Evolutionary conservation across 2,329 filamentous ascomycete species (phyloP).

Genomic region (Fonsecaea pugnacius): DNA sequence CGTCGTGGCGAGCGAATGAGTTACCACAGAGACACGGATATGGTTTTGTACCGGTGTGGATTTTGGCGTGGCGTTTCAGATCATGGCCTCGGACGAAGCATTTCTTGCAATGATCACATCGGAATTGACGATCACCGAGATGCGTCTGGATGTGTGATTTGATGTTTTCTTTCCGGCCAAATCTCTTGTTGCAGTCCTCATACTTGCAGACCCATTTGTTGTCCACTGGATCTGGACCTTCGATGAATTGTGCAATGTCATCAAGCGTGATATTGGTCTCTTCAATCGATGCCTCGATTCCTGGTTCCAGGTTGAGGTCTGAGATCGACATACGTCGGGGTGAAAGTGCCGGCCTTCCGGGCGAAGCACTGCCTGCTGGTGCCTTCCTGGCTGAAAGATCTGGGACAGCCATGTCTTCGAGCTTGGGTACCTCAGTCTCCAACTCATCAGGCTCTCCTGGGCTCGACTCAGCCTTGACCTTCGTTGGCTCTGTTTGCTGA

Average conservation of each 20-base stretch:
- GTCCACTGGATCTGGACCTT: constrained; percentile 71
- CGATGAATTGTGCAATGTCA: constrained; percentile 77
- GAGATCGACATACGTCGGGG: constrained; percentile 52
- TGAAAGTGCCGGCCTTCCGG: constrained; percentile 46
- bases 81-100: constrained; percentile 97
- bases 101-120: constrained; percentile 90
- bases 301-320: constrained; percentile 57
- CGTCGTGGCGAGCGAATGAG: constrained; percentile 92
- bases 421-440: constrained; percentile 21
- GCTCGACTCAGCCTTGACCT: constrained; percentile 25
- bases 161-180: constrained; percentile 98
- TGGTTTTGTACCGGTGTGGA: constrained; percentile 93
- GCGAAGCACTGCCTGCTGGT: constrained; percentile 36
- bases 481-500: constrained; percentile 22
- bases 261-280: constrained; percentile 86
- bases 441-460: constrained; percentile 4
- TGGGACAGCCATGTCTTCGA: constrained; percentile 30
- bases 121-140: constrained; percentile 92
- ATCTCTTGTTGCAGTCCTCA: constrained; percentile 80
- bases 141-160: constrained; percentile 98
- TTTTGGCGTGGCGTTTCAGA: constrained; percentile 95
- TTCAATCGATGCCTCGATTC: constrained; percentile 65
- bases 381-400: constrained; percentile 34
- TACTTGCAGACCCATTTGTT: constrained; percentile 80
- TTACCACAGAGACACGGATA: constrained; percentile 94